Base-by-base conservation (phyloP, 2,329 filamentous ascomycete species). In the Graphium sp. region DNA sequence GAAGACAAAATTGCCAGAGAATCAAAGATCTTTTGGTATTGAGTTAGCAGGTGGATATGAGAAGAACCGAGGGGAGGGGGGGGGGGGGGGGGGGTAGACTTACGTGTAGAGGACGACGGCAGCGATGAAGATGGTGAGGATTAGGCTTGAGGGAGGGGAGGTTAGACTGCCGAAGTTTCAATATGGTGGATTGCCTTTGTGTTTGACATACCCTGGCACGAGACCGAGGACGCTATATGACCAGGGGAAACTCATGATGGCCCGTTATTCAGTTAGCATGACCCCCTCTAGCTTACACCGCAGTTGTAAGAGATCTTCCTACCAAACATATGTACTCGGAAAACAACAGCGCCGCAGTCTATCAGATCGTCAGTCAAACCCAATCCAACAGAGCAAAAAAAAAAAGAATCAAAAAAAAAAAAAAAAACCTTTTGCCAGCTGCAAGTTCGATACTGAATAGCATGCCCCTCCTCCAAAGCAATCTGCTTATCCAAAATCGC, bases 341-440 rank as follows among this genome's bases (percentile, higher is more conserved):
- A 54, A 94, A 93, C 29, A 94, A 70, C 40, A 93, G 51, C 2
- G 77, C 83, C 1, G 85, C 83, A 30, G 85, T 93, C 77, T n/a
- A n/a, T n/a, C n/a, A n/a, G n/a, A n/a, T n/a, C n/a, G n/a, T n/a
- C n/a, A n/a, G n/a, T n/a, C n/a, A n/a, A n/a, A n/a, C n/a, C n/a
- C n/a, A n/a, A n/a, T n/a, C n/a, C n/a, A n/a, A n/a, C n/a, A n/a
- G n/a, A n/a, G n/a, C n/a, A n/a, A n/a, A n/a, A n/a, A n/a, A n/a
- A n/a, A n/a, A n/a, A n/a, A n/a, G n/a, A n/a, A n/a, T n/a, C n/a
- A n/a, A n/a, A n/a, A n/a, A n/a, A n/a, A n/a, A n/a, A n/a, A n/a
- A n/a, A n/a, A n/a, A n/a, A n/a, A n/a, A n/a, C n/a, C n/a, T 93
- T 93, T 45, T 81, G 77, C 85, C 85, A 94, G 39, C 76, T 85